Evolutionary conservation across 257 asterid species (phyloP).

Genomic region (Jacaranda mimosifolia): DNA sequence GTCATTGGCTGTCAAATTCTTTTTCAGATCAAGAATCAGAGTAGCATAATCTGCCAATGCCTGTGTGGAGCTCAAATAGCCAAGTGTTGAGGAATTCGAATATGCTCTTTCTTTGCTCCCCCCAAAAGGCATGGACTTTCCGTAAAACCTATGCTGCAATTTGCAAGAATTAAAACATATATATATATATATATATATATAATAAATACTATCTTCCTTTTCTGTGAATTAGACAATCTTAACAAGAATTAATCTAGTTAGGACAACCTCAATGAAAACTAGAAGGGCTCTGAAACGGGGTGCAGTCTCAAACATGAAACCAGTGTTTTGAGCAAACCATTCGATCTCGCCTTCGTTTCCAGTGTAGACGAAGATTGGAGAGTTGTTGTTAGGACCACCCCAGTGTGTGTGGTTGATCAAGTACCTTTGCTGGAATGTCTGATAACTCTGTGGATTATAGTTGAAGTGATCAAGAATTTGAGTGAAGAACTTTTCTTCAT

Average conservation of each 20-base stretch:
- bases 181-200: no score
- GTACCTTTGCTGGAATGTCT: slow-evolving; percentile 82
- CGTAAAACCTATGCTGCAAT: slow-evolving; percentile 88
- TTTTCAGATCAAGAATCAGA: slow-evolving; percentile 72
- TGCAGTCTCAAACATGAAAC: slow-evolving; percentile 86
- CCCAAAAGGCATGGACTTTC: slow-evolving; percentile 84
- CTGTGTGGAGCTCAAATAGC: slow-evolving; percentile 83
- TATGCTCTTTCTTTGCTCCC: slow-evolving; percentile 64
- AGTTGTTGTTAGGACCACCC: slow-evolving; percentile 70
- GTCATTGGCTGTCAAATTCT: slow-evolving; percentile 65
- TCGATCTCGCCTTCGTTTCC: slow-evolving; percentile 94
- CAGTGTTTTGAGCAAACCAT: slow-evolving; percentile 93
- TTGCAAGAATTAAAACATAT: no score
- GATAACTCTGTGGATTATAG: slow-evolving; percentile 72
- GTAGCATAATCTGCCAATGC: slow-evolving; percentile 93
- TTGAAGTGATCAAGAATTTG: slow-evolving; percentile 91
- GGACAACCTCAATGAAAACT: slow-evolving; percentile 83
- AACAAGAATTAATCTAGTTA: background rate
- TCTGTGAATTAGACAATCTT: no score
- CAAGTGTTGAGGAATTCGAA: slow-evolving; percentile 80
- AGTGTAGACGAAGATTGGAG: slow-evolving; percentile 91
- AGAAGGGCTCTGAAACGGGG: slow-evolving; percentile 77
- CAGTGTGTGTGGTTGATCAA: slow-evolving; percentile 66
- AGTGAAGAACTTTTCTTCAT: slow-evolving; percentile 65
- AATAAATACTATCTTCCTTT: no score